A percentile compares a stretch with the other conserved stretches of the same genome.
Evolutionary conservation across 192 early-diverging fungal species (phyloP).

Genomic region (Ambispora gerdemannii): DNA sequence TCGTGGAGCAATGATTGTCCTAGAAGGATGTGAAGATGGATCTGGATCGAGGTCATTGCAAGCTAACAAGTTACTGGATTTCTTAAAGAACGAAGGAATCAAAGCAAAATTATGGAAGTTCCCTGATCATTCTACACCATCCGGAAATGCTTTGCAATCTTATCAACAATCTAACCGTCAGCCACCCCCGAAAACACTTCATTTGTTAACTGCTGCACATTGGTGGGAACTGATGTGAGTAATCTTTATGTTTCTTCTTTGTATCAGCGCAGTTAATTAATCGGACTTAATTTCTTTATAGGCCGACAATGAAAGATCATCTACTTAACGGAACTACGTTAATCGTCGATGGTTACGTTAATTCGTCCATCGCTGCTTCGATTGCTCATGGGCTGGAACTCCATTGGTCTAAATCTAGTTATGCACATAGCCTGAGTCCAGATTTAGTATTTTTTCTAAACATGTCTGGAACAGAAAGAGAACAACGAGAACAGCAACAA

Average conservation of each 20-base stretch:
- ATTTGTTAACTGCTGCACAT: conserved; percentile 27
- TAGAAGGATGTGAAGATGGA: conserved; percentile 30
- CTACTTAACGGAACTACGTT: conserved; percentile 18
- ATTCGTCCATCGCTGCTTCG: conserved; percentile 23
- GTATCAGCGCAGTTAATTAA: background rate
- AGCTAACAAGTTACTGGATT: conserved; percentile 17
- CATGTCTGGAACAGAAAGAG: background rate
- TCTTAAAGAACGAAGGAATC: conserved; percentile 30
- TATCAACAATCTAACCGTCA: conserved; percentile 21
- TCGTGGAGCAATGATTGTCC: conserved; percentile 27
- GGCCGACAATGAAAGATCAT: conserved; percentile 25
- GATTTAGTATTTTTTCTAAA: conserved; percentile 28
- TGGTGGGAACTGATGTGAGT: conserved; percentile 32
- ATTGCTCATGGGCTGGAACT: conserved; percentile 17
- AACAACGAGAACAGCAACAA: background rate
- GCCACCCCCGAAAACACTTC: conserved; percentile 21
- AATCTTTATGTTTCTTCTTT: background rate
- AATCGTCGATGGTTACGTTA: conserved; percentile 27
- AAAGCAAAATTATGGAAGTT: conserved; percentile 27
- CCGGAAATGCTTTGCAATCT: conserved; percentile 12
- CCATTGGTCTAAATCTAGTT: conserved; percentile 24
- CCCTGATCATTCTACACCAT: conserved; percentile 25
- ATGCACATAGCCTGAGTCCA: conserved; percentile 12
- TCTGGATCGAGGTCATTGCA: conserved; percentile 12
- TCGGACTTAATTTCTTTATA: background rate